Base-by-base conservation (phyloP, 1,139 yeast genomes). In the Zygosaccharomyces sapae region DNA sequence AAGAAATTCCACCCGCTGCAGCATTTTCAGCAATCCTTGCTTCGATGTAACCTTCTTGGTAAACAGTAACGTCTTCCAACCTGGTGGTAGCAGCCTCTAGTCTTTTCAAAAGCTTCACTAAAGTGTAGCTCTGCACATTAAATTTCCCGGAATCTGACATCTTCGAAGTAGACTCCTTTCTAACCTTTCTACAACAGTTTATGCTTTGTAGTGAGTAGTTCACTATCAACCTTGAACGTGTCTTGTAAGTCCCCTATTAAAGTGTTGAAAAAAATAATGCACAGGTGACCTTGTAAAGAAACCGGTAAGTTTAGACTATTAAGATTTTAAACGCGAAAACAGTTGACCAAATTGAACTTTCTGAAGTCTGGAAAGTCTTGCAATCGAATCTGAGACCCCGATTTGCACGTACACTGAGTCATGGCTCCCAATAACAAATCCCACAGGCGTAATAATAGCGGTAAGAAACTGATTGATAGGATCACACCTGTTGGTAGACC, bases 1-100 rank as follows among this genome's bases (percentile, higher is more conserved):
- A 46, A n/a, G 42, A 38, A 24, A 49, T 36, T 10, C 38, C 46
- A 8, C 41, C 45, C 2, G 38, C 36, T 8, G 66, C 44, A 10
- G 56, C 51, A 43, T 43, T 33, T 10, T 53, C 54, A 4, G 52
- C 55, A 19, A 61, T 44, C 48, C 62, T 64, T 6, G 64, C 49
- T 44, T 63, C 66, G 31, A 64, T 50, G 46, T 65, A 65, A 10
- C 63, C 83, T 54, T 83, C 86, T 64, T 86, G 96, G 64, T 78
- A 83, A 49, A 86, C 77, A 20, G 95, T 86, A 48, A 89, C 81
- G 67, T 89, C 96, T 62, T 89, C 97, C 60, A 89, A 79, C 45
- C 97, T 79, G 10, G 96, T 84, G 10, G 97, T 88, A 35, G 97
- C 97, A 13, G 95, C 92, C 68, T 89, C 97, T 59, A 89, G 77